A percentile compares a stretch with the other conserved stretches of the same genome.
phyloP scores from a whole-genome alignment of 2,329 filamentous ascomycete species.

The Pseudogymnoascus sp. region DNA sequence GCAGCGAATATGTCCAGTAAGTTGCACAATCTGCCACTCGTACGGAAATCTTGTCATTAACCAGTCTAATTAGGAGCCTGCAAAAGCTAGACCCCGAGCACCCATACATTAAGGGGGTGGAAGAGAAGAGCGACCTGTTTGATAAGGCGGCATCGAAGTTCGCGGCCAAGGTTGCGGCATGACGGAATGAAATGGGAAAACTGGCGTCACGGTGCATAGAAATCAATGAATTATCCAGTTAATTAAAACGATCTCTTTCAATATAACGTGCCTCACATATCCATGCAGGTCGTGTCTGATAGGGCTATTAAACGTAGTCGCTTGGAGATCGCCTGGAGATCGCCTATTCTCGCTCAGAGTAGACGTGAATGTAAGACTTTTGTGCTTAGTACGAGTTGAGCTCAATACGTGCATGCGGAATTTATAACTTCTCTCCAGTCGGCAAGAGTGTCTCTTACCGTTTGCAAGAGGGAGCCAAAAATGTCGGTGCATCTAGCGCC shows the following conservation, averaged over 20 bases:
- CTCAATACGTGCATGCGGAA: neutral
- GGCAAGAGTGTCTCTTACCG: too few species aligned
- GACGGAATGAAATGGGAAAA: constrained; percentile 8
- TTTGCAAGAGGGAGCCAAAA: too few species aligned
- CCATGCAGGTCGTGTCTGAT: neutral
- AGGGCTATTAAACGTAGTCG: neutral
- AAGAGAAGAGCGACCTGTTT: constrained; percentile 81
- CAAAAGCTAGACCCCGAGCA: constrained; percentile 58
- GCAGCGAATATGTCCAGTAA: constrained; percentile 55
- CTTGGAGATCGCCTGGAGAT: neutral
- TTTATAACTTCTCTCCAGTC: too few species aligned
- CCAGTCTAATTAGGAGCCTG: constrained; percentile 39
- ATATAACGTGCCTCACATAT: neutral
- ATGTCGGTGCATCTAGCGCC: too few species aligned
- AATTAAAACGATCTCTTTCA: neutral
- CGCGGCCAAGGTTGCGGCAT: constrained; percentile 68
- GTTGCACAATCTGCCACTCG: constrained; percentile 27
- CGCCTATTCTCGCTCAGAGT: neutral
- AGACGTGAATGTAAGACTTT: neutral
- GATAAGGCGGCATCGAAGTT: constrained; percentile 83
- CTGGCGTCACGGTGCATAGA: constrained; percentile 6
- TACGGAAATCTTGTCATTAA: neutral
- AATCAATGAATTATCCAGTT: constrained; percentile 1
- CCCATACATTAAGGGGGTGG: constrained; percentile 63
- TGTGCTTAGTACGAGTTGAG: neutral